Base-by-base conservation (phyloP, 352 stramenopile genomes). In the Pythium coloratum region DNA sequence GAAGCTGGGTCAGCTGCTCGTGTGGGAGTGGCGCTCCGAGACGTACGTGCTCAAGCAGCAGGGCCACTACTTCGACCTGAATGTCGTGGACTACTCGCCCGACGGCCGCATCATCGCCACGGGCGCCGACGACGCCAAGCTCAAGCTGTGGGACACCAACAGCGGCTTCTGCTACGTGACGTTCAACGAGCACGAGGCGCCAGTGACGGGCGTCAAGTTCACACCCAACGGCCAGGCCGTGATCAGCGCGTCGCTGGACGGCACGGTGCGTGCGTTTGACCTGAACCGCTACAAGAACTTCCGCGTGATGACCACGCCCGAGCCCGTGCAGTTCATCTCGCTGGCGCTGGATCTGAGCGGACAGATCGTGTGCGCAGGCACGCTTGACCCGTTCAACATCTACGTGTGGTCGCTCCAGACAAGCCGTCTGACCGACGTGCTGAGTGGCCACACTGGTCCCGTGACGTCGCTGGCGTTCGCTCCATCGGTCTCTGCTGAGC, bases 1-100 rank as follows among this genome's bases (percentile, higher is more conserved):
- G 42, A 95, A 96, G 57, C 94, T 98, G n/a, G 97, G 98, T n/a
- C 98, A 99, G 81, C 76, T 99, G 30, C 82, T 99, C 18, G 97
- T 99, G 36, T 99, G 98, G 98, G 98, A 99, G 71, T 99, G 98
- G 98, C 86, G 98, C 63, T 98, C 93, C 0, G 98, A 99, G 86
- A 99, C 96, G 24, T 99, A 99, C 69, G 95, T 99, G 50, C 82
- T 99, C 13, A 99, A 99, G 78, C 98, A 99, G 78, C 96, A 99
- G 69, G 98, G 98, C 53, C 98, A 99, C 84, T 98, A 97, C 59
- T 99, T 99, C 72, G 97, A 98, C 66, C 89, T 99, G 67, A 98
- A 98, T 69, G 81, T 90, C 50, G 90, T 99, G 47, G 97, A 97
- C 44, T 99, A 99, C 78, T 99, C 95, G 18, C 96, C 96, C 0